Evolutionary conservation across 495 filamentous ascomycete species (phyloP), one percentile per base, ranked within the genome.

Genomic region (Aspergillus homomorphus): DNA sequence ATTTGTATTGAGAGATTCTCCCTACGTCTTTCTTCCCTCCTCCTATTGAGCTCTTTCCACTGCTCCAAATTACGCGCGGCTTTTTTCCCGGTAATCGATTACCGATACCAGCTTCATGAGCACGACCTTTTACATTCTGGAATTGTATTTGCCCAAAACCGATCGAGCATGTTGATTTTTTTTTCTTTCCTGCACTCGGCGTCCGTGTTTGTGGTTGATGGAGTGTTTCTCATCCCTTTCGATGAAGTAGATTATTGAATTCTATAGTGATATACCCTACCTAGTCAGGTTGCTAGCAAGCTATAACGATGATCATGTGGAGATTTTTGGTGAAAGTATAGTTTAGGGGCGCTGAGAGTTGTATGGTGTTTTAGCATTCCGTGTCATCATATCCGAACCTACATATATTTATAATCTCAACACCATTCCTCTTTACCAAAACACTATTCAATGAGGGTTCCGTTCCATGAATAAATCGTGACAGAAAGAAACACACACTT

Each of bases 21-120:
- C 22, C 44, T 45, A 46, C 57, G 46, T 60, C n/a, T 55, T 58
- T 38, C 33, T 38, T 38, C 33, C 26, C 26, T 30, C 58, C 48
- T 24, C 49, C 58, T 63, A 38, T 57, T 19, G 60, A 49, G 38
- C 19, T 50, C 60, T 51, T 43, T 41, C 54, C 53, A n/a, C n/a
- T n/a, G 42, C 56, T 51, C 42, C 52, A 18, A 59, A 56, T 58
- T 55, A 56, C 52, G 56, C 19, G 51, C 22, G 48, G n/a, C 48
- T 30, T 51, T 19, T 28, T 28, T 12, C 3, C 26, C 26, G 6
- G 15, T 38, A 9, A 38, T 59, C 53, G 53, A 62, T n/a, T 60
- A 61, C 64, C 65, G 70, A 75, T 73, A 75, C 71, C 73, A 75
- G 66, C 65, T 69, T 72, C 26, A 74, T 59, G 66, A 70, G 67